phyloP scores from a whole-genome alignment of 2,329 filamentous ascomycete genomes.

The Colletotrichum destructivum region DNA sequence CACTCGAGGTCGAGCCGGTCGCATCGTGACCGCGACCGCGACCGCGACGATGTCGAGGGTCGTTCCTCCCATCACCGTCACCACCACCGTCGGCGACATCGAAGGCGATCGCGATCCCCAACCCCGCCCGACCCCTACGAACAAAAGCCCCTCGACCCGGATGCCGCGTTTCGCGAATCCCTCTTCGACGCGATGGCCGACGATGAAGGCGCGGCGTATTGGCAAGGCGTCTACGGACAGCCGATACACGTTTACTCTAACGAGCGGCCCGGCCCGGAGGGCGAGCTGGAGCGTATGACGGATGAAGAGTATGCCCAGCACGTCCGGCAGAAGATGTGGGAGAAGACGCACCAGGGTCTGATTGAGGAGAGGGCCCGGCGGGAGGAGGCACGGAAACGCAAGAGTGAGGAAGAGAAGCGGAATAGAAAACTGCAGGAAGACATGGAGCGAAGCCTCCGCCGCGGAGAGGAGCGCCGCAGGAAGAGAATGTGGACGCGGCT shows the following conservation, averaged over 20 bases:
- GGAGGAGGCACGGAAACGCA: conserved; percentile 67
- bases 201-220: conserved; percentile 95
- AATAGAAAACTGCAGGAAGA: conserved; percentile 60
- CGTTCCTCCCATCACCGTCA: conserved; percentile 48
- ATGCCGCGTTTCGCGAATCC: conserved; percentile 89
- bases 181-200: conserved; percentile 98
- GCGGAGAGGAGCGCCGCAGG: conserved; percentile 75
- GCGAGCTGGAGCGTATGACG: conserved; percentile 84
- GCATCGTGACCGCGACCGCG: conserved; percentile 46
- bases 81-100: conserved; percentile 47
- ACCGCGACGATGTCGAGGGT: conserved; percentile 46
- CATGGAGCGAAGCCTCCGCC: conserved; percentile 78
- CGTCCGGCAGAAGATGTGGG: conserved; percentile 94
- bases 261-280: conserved; percentile 59
- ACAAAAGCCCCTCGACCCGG: conserved; percentile 70
- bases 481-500: conserved; percentile 68
- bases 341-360: conserved; percentile 89
- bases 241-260: conserved; percentile 86
- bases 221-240: conserved; percentile 97
- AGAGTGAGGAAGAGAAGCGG: conserved; percentile 65
- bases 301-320: conserved; percentile 93
- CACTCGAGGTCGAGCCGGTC: conserved; percentile 46
- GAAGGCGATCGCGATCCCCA: conserved; percentile 58
- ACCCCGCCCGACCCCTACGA: conserved; percentile 65
- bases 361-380: conserved; percentile 80